Conservation (phyloP, 495 filamentous ascomycete species). For the Neurospora sp. region DNA sequence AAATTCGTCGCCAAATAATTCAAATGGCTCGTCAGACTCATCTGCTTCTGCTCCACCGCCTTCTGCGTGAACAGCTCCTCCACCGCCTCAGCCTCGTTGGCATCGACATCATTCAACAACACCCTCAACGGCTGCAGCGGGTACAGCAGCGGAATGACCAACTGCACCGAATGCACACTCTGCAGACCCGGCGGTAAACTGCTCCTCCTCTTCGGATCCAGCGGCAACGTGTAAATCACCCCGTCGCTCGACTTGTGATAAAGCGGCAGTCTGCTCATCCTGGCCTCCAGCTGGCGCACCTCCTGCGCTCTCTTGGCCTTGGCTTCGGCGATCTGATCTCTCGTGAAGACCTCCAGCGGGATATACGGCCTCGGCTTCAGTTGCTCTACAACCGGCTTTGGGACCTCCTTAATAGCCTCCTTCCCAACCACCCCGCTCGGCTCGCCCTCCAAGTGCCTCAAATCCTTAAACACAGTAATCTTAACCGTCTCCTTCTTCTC, state of each 20-base stretch:
- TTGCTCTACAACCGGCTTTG: conserved; percentile 12
- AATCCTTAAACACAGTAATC: conserved; percentile 57
- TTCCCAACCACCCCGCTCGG: not conserved
- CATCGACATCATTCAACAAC: conserved; percentile 51
- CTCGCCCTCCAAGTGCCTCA: conserved; percentile 25
- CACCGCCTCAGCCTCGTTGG: conserved; percentile 48
- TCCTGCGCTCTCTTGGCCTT: conserved; percentile 54
- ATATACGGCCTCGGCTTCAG: conserved; percentile 27
- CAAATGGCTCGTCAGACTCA: conserved; percentile 61
- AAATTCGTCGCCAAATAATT: conserved; percentile 73
- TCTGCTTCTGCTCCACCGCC: conserved; percentile 43
- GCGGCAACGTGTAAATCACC: conserved; percentile 57
- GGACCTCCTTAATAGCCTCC: conserved; percentile 24
- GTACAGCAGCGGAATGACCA: conserved; percentile 65
- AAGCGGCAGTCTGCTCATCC: conserved; percentile 57
- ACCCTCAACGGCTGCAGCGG: conserved; percentile 60
- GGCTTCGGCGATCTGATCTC: conserved; percentile 51
- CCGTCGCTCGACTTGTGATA: conserved; percentile 67
- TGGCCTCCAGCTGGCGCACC: conserved; percentile 64
- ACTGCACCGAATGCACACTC: conserved; percentile 50
- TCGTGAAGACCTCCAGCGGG: conserved; percentile 36
- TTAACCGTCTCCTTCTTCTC: conserved; percentile 71
- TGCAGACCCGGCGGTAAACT: conserved; percentile 55
- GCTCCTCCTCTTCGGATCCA: conserved; percentile 54
- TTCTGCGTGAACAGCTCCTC: conserved; percentile 56